Evolutionary conservation across 2,329 filamentous ascomycete species (phyloP).

Genomic region (Aureobasidium sp.): DNA sequence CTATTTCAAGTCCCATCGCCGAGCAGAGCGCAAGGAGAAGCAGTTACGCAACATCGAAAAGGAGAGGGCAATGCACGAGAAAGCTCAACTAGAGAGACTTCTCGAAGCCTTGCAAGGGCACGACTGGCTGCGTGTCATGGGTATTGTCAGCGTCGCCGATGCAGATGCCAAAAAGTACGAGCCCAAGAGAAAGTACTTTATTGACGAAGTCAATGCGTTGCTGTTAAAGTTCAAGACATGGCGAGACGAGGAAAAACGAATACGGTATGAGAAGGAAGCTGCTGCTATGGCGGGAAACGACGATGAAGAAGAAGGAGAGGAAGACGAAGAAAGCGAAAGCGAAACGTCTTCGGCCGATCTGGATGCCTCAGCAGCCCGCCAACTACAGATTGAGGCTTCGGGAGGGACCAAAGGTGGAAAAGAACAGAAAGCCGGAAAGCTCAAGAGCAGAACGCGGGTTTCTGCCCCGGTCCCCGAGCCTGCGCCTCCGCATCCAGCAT

Average conservation of each 20-base stretch:
- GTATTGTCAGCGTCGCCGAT: slow-evolving; percentile 77
- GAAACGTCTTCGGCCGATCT: slow-evolving; percentile 61
- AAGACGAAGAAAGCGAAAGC: slow-evolving; percentile 25
- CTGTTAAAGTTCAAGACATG: slow-evolving; percentile 81
- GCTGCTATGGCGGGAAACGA: slow-evolving; percentile 42
- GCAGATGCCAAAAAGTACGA: slow-evolving; percentile 80
- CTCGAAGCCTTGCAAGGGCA: slow-evolving; percentile 80
- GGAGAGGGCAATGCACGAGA: slow-evolving; percentile 58
- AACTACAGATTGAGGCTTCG: slow-evolving; percentile 58
- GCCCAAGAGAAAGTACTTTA: slow-evolving; percentile 74
- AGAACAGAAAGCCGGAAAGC: slow-evolving; percentile 25
- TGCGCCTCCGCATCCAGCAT: slow-evolving; percentile 25
- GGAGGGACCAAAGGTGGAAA: slow-evolving; percentile 1
- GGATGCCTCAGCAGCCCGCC: slow-evolving; percentile 62
- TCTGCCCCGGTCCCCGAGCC: not conserved
- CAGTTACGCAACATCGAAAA: slow-evolving; percentile 60
- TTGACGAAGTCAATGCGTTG: slow-evolving; percentile 70
- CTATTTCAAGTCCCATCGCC: slow-evolving; percentile 51
- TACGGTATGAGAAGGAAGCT: slow-evolving; percentile 68
- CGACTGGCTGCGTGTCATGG: slow-evolving; percentile 90
- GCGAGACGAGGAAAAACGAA: slow-evolving; percentile 81
- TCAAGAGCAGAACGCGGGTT: slow-evolving; percentile 26
- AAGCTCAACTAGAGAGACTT: slow-evolving; percentile 55
- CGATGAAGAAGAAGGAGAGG: slow-evolving; percentile 20
- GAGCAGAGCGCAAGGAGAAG: slow-evolving; percentile 58